Evolutionary conservation across 768 basidiomycete genomes (phyloP).

Genomic region (Sistotremastrum suecicum): DNA sequence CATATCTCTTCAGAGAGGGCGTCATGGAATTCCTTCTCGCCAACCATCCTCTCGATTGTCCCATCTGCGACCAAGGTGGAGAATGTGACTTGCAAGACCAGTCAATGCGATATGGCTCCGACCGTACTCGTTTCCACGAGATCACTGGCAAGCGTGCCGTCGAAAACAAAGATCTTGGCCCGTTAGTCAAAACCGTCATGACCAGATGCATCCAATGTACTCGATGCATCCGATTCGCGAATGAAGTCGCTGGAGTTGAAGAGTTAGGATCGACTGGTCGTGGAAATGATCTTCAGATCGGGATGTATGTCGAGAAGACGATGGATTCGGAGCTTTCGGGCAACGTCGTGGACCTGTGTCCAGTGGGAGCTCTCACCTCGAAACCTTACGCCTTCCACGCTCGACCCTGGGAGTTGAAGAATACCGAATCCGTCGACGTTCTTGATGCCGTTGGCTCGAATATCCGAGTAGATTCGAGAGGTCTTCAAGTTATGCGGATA

Average conservation of each 20-base stretch:
- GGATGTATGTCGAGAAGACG: constrained; percentile 94
- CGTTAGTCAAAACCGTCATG: constrained; percentile 97
- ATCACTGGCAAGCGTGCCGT: constrained; percentile 95
- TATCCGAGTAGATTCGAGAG: constrained; percentile 90
- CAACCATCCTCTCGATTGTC: constrained; percentile 97
- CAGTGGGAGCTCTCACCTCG: constrained; percentile 94
- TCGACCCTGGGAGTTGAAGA: constrained; percentile 97
- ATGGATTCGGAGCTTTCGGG: constrained; percentile 97
- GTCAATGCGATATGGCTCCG: constrained; percentile 97
- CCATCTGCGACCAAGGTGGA: constrained; percentile 97
- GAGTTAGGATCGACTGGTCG: constrained; percentile 94
- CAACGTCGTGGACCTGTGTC: constrained; percentile 94
- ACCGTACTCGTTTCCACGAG: constrained; percentile 96
- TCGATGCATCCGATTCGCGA: constrained; percentile 96
- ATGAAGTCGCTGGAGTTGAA: constrained; percentile 97
- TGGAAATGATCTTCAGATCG: constrained; percentile 97
- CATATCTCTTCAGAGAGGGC: constrained; percentile 50
- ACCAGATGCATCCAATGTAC: constrained; percentile 99
- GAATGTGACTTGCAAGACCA: constrained; percentile 99
- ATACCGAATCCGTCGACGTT: constrained; percentile 92
- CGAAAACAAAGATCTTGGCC: constrained; percentile 96
- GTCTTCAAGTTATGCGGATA: constrained; percentile 93
- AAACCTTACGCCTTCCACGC: constrained; percentile 98
- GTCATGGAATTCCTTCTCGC: constrained; percentile 98
- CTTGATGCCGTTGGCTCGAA: constrained; percentile 93